Evolutionary conservation across 306 rosid genomes (phyloP), one percentile per base, ranked within the genome.

Genomic region (Rosa multiflora): DNA sequence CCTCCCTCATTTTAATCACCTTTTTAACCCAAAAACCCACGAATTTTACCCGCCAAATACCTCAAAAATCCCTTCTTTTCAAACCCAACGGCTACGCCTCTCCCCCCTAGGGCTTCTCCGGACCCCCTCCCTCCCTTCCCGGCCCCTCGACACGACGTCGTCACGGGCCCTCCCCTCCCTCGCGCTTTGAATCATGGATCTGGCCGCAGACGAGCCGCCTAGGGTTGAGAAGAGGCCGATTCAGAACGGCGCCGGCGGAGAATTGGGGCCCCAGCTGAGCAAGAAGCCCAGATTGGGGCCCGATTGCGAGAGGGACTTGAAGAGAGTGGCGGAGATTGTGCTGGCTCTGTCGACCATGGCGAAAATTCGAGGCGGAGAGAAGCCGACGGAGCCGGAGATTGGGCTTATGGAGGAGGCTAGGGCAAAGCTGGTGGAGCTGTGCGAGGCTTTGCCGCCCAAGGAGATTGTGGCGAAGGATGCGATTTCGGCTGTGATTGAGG

Each of bases 241-340:
- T 26, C 76, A 83, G 86, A 89, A 87, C 51, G 94, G 89, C 10
- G 85, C 69, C 21, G 83, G 44, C 3, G 80, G 8, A 32, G 87
- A 79, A 48, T 35, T 40, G 68, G 89, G 15, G 43, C 76, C 83
- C 46, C 89, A 72, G 21, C 72, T 66, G 55, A 78, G 62, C 61
- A 91, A 93, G 92, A 93, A 79, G 88, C 80, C 93, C 5, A 90
- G 87, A 79, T 61, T 78, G 10, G 91, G 74, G 23, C 61, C 23
- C 53, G 59, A 78, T 7, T 10, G 59, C 4, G 82, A 37, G 20
- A 69, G 53, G 14, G 87, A 82, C 37, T 81, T 91, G 70, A 91
- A 84, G 91, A 82, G 93, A 78, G 98, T 95, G 74, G 99, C 99
- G 77, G 97, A 93, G 90, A 91, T 95, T 85, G 94, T 95, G 67